phyloP scores from a whole-genome alignment of 2,329 filamentous ascomycete genomes.

The Setomelanomma holmii region DNA sequence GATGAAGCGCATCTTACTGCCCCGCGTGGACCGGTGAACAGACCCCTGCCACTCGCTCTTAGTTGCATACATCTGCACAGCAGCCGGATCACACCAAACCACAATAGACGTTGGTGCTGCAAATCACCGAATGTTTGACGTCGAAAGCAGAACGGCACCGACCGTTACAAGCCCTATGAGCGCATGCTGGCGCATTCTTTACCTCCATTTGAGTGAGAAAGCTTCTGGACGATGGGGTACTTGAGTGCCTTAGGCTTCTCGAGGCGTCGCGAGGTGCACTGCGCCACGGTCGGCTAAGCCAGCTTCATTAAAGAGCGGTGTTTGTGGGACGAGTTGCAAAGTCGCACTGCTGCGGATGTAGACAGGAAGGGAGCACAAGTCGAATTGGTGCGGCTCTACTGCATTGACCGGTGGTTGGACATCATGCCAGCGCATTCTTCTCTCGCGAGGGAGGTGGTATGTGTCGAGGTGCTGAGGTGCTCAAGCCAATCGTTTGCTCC shows the following conservation, averaged over 20 bases:
- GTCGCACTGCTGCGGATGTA: conserved; percentile 23
- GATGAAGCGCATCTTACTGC: conserved; percentile 38
- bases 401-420: conserved; percentile 36
- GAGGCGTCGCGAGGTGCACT: conserved; percentile 32
- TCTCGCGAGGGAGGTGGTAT: conserved; percentile 19
- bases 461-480: conserved; percentile 27
- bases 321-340: conserved; percentile 24
- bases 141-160: conserved; percentile 14
- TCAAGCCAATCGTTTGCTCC: conserved; percentile 42
- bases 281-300: conserved; percentile 43
- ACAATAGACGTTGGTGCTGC: conserved; percentile 29
- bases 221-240: neutral
- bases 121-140: conserved; percentile 28
- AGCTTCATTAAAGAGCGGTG: conserved; percentile 26
- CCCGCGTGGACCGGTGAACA: conserved; percentile 48
- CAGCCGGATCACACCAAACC: conserved; percentile 40
- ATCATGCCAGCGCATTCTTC: conserved; percentile 24
- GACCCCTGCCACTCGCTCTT: conserved; percentile 41
- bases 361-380: conserved; percentile 15
- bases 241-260: conserved; percentile 30
- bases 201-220: neutral
- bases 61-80: conserved; percentile 41
- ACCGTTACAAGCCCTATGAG: conserved; percentile 10
- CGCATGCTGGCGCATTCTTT: neutral
- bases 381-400: conserved; percentile 42